Percentiles rank a stretch among this genome's conserved stretches.
phyloP scores from a whole-genome alignment of 139 green algal species.

The Tetradesmus obliquus region DNA sequence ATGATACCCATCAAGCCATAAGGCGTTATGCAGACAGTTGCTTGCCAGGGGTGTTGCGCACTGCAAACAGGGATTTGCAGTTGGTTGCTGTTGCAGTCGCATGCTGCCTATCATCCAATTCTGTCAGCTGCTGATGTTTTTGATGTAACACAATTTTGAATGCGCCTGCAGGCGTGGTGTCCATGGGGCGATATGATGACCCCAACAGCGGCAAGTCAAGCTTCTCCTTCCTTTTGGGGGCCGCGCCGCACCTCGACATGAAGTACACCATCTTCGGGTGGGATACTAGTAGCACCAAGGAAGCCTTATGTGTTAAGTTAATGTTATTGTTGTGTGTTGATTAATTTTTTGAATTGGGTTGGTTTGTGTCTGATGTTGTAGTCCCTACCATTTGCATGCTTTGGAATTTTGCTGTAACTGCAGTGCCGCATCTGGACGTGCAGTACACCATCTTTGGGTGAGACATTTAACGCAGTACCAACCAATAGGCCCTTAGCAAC shows the following conservation, averaged over 20 bases:
- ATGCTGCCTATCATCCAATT: not conserved
- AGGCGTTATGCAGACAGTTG: too few relatives aligned
- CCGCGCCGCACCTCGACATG: slow-evolving; percentile 88
- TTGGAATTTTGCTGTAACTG: too few relatives aligned
- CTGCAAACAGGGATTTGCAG: too few relatives aligned
- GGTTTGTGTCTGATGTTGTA: too few relatives aligned
- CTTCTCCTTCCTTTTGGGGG: slow-evolving; percentile 90
- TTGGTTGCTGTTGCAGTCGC: too few relatives aligned
- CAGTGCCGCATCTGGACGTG: slow-evolving; percentile 87
- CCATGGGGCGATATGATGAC: slow-evolving; percentile 86
- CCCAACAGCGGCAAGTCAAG: slow-evolving; percentile 83
- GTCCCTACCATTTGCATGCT: too few relatives aligned
- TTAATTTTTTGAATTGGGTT: not conserved
- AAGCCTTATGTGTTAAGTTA: too few relatives aligned
- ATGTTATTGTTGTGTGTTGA: not conserved
- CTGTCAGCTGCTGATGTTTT: not conserved
- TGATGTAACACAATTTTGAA: not conserved
- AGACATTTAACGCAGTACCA: too few relatives aligned
- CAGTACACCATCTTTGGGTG: slow-evolving; percentile 69
- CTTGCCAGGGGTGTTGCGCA: too few relatives aligned
- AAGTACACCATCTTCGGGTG: slow-evolving; percentile 69
- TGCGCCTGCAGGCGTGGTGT: slow-evolving; percentile 72
- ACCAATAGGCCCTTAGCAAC: too few relatives aligned
- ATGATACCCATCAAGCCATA: too few relatives aligned
- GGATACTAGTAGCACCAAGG: not conserved